Conservation (phyloP, 2,329 filamentous ascomycete genomes). For the Stachybotrys elegans region DNA sequence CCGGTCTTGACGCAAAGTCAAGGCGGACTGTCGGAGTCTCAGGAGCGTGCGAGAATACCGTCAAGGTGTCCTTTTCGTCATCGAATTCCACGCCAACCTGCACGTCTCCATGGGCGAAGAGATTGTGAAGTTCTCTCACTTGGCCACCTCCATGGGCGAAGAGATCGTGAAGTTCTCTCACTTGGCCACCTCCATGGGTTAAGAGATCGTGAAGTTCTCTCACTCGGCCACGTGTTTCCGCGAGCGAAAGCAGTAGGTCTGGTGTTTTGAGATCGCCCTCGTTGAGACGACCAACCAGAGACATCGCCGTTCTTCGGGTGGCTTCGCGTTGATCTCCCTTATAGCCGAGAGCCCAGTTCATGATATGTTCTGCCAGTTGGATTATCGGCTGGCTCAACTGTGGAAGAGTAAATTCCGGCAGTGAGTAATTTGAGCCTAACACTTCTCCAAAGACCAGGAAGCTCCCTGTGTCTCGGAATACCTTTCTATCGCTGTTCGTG, state of each 20-base stretch:
- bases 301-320: neutral
- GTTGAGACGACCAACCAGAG: constrained; percentile 1
- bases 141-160: too few relatives aligned
- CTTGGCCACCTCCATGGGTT: neutral
- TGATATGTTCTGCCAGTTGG: neutral
- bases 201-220: neutral
- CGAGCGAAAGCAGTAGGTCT: neutral
- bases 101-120: too few relatives aligned
- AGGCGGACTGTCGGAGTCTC: too few relatives aligned
- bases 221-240: neutral
- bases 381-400: constrained; percentile 1
- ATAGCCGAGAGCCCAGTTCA: neutral
- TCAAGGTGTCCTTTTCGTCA: too few relatives aligned
- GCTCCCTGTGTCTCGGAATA: neutral
- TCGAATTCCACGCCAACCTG: too few relatives aligned
- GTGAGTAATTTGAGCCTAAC: neutral
- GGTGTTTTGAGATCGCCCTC: neutral
- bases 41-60: too few relatives aligned
- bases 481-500: neutral
- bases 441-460: constrained; percentile 2
- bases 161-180: too few relatives aligned
- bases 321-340: neutral
- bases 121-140: too few relatives aligned
- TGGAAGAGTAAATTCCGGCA: neutral
- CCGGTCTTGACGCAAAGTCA: too few relatives aligned